These are phyloP conservation scores for Amaranthus cruentus DNA, from an alignment of 148 eudicot genomes.

Conservation along the genomic window DNA sequence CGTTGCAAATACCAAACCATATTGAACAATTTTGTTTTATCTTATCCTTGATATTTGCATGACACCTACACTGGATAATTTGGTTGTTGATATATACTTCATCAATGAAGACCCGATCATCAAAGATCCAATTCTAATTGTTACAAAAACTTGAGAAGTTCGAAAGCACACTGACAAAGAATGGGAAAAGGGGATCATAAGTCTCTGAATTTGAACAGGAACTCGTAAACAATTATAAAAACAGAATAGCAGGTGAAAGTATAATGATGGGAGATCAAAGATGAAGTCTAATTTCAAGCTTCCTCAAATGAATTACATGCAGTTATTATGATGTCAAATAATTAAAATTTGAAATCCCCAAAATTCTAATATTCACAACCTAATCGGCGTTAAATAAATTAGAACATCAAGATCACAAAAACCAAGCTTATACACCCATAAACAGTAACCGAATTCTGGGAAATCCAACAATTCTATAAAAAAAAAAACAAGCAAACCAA, in stretches of 20 bases:
- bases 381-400: neutral
- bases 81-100: too few relatives aligned
- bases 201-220: too few relatives aligned
- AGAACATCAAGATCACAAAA: neutral
- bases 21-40: too few relatives aligned
- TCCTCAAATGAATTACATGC: neutral
- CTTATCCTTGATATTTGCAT: too few relatives aligned
- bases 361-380: neutral
- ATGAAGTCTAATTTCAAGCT: neutral
- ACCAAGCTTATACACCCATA: neutral
- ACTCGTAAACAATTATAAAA: too few relatives aligned
- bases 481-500: conserved; percentile 5
- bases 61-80: too few relatives aligned
- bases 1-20: too few relatives aligned
- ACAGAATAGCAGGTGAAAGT: too few relatives aligned
- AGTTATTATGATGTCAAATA: neutral
- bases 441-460: neutral
- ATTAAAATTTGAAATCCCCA: neutral
- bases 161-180: neutral
- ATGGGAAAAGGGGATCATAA: neutral
- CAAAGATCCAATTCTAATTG: neutral
- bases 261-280: too few relatives aligned
- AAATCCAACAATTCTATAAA: conserved; percentile 2
- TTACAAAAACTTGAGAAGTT: neutral
- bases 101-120: neutral